phyloP scores from a whole-genome alignment of 2,329 filamentous ascomycete species.

The Claviceps sp. region DNA sequence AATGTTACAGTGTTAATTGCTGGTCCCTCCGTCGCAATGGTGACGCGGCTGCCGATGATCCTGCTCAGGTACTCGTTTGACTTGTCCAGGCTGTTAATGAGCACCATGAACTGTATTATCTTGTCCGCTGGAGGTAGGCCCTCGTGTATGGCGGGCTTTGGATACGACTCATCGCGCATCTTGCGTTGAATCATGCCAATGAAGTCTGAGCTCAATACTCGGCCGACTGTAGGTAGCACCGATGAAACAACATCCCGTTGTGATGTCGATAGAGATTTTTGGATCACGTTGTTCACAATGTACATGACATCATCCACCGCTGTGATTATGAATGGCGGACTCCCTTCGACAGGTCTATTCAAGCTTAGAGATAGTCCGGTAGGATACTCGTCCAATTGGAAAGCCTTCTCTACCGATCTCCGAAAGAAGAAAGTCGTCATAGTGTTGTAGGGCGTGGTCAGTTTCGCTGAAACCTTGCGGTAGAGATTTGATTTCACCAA shows the following conservation, averaged over 20 bases:
- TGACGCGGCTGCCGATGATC: slow-evolving; percentile 61
- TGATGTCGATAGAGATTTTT: slow-evolving; percentile 74
- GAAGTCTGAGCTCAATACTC: slow-evolving; percentile 78
- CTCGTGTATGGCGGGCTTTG: slow-evolving; percentile 63
- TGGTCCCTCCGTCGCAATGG: slow-evolving; percentile 24
- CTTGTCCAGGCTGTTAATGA: slow-evolving; percentile 92
- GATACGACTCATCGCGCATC: slow-evolving; percentile 94
- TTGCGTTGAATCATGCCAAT: slow-evolving; percentile 94
- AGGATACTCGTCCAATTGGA: slow-evolving; percentile 87
- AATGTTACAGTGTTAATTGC: slow-evolving; percentile 20
- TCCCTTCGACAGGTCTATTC: slow-evolving; percentile 56
- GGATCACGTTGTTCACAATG: slow-evolving; percentile 84
- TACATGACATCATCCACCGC: slow-evolving; percentile 99
- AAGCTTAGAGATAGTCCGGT: slow-evolving; percentile 64
- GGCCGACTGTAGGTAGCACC: slow-evolving; percentile 64
- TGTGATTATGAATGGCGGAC: slow-evolving; percentile 82
- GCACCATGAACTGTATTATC: slow-evolving; percentile 76
- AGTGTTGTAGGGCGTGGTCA: slow-evolving; percentile 70
- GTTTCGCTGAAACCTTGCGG: slow-evolving; percentile 61
- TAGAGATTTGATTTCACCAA: slow-evolving; percentile 66
- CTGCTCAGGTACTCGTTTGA: slow-evolving; percentile 81
- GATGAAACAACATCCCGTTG: slow-evolving; percentile 66
- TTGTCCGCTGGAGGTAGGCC: slow-evolving; percentile 77
- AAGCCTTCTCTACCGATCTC: slow-evolving; percentile 90
- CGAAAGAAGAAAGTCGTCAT: slow-evolving; percentile 97